A percentile compares a stretch with the other conserved stretches of the same genome.
Evolutionary conservation across 768 basidiomycete genomes (phyloP).

Genomic region (Tricholoma sp.): DNA sequence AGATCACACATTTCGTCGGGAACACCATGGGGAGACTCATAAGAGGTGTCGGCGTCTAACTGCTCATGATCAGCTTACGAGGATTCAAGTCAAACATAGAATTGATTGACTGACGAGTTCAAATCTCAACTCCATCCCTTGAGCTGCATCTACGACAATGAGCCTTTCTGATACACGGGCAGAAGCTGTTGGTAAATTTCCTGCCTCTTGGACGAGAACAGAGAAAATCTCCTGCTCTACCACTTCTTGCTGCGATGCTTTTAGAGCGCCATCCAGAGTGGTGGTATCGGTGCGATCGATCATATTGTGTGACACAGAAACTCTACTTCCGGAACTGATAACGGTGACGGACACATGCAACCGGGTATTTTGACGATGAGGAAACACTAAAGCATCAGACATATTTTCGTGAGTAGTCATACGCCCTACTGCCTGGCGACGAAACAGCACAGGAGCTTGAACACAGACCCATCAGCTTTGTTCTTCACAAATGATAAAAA

Average conservation of each 20-base stretch:
- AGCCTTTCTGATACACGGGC: conserved; percentile 75
- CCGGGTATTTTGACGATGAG: conserved; percentile 57
- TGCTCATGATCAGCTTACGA: conserved; percentile 9
- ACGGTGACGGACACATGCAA: conserved; percentile 54
- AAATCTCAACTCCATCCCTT: conserved; percentile 61
- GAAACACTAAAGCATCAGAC: conserved; percentile 47
- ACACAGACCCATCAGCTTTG: not conserved
- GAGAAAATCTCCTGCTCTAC: conserved; percentile 81
- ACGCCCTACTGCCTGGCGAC: conserved; percentile 65
- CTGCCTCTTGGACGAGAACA: conserved; percentile 70
- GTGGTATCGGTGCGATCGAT: conserved; percentile 24
- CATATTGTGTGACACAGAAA: conserved; percentile 32
- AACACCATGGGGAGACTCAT: conserved; percentile 13
- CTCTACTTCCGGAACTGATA: conserved; percentile 26
- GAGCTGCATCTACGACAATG: conserved; percentile 73
- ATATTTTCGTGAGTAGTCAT: conserved; percentile 47
- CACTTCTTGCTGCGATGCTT: conserved; percentile 61
- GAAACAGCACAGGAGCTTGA: conserved; percentile 60
- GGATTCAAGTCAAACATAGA: not conserved
- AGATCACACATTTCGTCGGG: conserved; percentile 50
- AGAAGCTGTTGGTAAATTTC: conserved; percentile 66
- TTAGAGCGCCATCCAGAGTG: conserved; percentile 48
- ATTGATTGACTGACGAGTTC: conserved; percentile 52
- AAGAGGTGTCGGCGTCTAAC: conserved; percentile 27
- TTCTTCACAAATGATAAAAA: not conserved